Evolutionary conservation across 2,329 filamentous ascomycete genomes (phyloP).

Genomic region (Phaeosphaeriaceae sp.): DNA sequence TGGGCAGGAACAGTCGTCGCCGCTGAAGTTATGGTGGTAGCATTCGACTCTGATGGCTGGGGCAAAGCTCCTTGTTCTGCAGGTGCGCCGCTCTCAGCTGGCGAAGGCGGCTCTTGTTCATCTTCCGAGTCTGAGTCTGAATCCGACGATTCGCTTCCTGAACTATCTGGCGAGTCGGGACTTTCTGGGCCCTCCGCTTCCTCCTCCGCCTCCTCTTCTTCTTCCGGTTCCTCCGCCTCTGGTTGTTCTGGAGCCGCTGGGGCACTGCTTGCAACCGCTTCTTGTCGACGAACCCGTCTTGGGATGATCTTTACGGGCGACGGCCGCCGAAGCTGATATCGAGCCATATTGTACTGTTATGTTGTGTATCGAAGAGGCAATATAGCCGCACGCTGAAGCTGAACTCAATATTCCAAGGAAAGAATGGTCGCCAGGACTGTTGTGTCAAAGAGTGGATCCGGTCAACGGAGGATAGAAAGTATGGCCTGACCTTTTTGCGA

Average conservation of each 20-base stretch:
- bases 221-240: conserved; percentile 6
- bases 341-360: conserved; percentile 28
- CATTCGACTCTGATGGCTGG: background rate
- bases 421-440: conserved; percentile 39
- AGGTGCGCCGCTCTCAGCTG: background rate
- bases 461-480: conserved; percentile 38
- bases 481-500: conserved; percentile 25
- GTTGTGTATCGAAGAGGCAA: conserved; percentile 3
- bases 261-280: conserved; percentile 16
- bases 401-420: background rate
- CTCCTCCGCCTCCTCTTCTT: conserved; percentile 6
- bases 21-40: conserved; percentile 5
- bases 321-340: conserved; percentile 37
- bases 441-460: conserved; percentile 35
- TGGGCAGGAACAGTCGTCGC: background rate
- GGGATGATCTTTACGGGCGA: conserved; percentile 31
- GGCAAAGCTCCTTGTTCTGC: background rate
- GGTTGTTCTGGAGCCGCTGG: background rate
- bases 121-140: conserved; percentile 23
- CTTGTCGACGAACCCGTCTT: conserved; percentile 29
- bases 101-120: conserved; percentile 3
- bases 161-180: conserved; percentile 30
- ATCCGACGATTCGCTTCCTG: conserved; percentile 11
- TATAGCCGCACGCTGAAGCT: background rate
- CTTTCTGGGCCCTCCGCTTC: conserved; percentile 26